Evolutionary conservation across 2,329 filamentous ascomycete genomes (phyloP), one percentile per base, ranked within the genome.

Genomic region (Chaetomium sp.): DNA sequence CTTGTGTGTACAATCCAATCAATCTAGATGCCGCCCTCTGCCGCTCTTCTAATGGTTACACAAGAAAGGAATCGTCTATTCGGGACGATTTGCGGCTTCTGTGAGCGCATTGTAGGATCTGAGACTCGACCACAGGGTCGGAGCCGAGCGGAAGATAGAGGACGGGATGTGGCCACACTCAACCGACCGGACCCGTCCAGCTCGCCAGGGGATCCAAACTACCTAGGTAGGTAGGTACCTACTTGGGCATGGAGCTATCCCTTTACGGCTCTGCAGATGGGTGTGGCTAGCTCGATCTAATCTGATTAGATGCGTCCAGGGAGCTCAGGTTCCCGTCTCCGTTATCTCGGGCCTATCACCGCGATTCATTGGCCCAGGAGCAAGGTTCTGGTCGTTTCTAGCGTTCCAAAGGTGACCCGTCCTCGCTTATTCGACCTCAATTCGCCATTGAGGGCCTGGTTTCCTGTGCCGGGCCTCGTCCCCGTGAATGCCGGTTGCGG

Each of bases 271-370:
- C 23, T 51, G 25, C 27, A 29, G 3, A 29, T 29, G 23, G 3
- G 23, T 10, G 23, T 1, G 10, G 9, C 25, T 27, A 19, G 49
- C 23, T 60, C 12, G 58, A 67, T 68, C 58, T 68, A 62, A 69
- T 69, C 67, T 68, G 66, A 68, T 69, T 60, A 69, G 68, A 68
- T 69, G 60, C n/a, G 63, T 64, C 58, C 60, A 51, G n/a, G 27
- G 64, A 65, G 53, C 1, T 29, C n/a, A n/a, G n/a, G n/a, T n/a
- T n/a, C n/a, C n/a, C n/a, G n/a, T n/a, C 54, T 2, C 42, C 49
- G 29, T 31, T 8, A 42, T 31, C 25, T 55, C 45, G n/a, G 29
- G 3, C n/a, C n/a, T 19, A 3, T 31, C 10, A 38, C 16, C 2
- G 13, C 8, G 2, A 7, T 23, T 2, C 53, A 56, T 56, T 38